phyloP scores from a whole-genome alignment of 1,284 basidiomycete species.

The Fomitiporia mediterranea region DNA sequence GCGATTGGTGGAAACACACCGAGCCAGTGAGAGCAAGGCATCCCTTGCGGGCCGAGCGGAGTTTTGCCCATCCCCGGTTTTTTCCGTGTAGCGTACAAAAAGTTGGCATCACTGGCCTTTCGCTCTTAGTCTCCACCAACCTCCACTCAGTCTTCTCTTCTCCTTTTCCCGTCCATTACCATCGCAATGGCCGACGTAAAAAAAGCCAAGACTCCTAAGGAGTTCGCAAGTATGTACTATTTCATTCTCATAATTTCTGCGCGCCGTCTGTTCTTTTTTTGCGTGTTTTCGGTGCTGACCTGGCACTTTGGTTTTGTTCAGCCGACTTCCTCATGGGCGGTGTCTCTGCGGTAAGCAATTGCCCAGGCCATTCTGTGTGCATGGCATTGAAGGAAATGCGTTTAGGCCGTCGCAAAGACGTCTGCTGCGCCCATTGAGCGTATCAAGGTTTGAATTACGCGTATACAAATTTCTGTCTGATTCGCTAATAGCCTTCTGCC shows the following conservation, averaged over 20 bases:
- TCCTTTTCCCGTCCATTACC: slow-evolving; percentile 32
- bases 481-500: slow-evolving; percentile 4
- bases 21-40: neutral
- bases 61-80: slow-evolving; percentile 35
- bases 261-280: slow-evolving; percentile 21
- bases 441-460: slow-evolving; percentile 58
- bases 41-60: slow-evolving; percentile 33
- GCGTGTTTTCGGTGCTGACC: slow-evolving; percentile 31
- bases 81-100: slow-evolving; percentile 29
- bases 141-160: slow-evolving; percentile 43
- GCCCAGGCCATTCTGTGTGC: neutral
- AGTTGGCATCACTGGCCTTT: slow-evolving; percentile 30
- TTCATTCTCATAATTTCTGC: slow-evolving; percentile 18
- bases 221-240: slow-evolving; percentile 65
- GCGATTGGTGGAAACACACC: slow-evolving; percentile 9
- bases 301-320: slow-evolving; percentile 34
- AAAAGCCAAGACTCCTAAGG: slow-evolving; percentile 75
- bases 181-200: slow-evolving; percentile 73
- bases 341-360: slow-evolving; percentile 74
- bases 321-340: slow-evolving; percentile 91
- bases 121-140: slow-evolving; percentile 35
- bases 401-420: slow-evolving; percentile 92
- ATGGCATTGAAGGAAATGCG: slow-evolving; percentile 20
- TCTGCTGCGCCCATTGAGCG: slow-evolving; percentile 98
- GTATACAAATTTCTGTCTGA: neutral